Evolutionary conservation across 257 asterid species (phyloP), one percentile per base, ranked within the genome.

Genomic region (Echites panduratus): DNA sequence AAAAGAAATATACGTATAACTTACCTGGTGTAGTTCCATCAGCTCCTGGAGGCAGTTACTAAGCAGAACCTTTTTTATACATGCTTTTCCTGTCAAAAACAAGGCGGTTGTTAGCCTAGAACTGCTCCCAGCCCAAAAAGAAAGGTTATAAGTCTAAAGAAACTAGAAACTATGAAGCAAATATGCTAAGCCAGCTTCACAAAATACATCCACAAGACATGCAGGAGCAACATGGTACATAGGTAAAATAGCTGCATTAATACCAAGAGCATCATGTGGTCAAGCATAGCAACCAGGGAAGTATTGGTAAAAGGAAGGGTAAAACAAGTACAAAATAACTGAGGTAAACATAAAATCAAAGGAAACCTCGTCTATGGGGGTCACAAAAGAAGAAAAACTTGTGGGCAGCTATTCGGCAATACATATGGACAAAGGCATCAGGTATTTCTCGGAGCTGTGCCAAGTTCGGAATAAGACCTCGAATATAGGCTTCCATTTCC

Each of bases 41-140:
- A 95, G 89, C 85, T 95, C 98, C 85, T 92, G 99, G 72, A 95
- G 97, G 79, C 99, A 92, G 85, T 95, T 92, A 84, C 99, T 95
- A 29, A 95, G 97, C 74, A 95, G 87, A 59, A 95, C 90, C 83
- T 92, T 95, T 87, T 95, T 95, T 82, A 95, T 92, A 92, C 99
- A 95, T 57, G 98, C 98, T 86, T 92, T 95, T 74, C 98, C 99
- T 95, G 91, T 82, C 58, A 77, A 69, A 74, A 73, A 75, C 53
- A 27, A 63, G 12, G 47, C 4, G 12, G 43, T 17, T 9, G 22
- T 73, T 52, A 35, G 32, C 27, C 73, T 67, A 75, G 40, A 6
- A 29, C 24, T 38, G 16, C 61, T 45, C 68, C 32, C 40, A 35
- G 53, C 52, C n/a, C 13, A 56, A 61, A 14, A 72, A 8, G 62